Evolutionary conservation across 805 yeast species (phyloP), one percentile per base, ranked within the genome.

Genomic region (Sugiyamaella marilandica): DNA sequence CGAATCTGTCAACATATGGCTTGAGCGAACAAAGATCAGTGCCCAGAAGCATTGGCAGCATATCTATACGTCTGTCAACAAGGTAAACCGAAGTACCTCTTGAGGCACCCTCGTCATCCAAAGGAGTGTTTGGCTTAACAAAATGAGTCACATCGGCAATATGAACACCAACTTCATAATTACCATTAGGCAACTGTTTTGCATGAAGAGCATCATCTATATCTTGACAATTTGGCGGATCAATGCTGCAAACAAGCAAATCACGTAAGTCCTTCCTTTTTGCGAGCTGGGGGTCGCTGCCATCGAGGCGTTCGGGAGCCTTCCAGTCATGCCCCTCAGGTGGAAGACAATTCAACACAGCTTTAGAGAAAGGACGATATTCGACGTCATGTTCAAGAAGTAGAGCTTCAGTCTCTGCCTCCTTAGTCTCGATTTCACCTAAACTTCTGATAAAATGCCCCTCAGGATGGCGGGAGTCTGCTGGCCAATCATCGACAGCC

Each of bases 81-180:
- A 94, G 75, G 70, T 94, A 94, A 2, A 94, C 97, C 3, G 99
- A 91, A 0, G 99, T 94, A 63, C 97, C 98, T 71, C 99, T 82
- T 0, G 95, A 79, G 0, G 98, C 96, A 70, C 97, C 99, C 71
- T 94, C 99, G 44, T 81, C 85, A 67, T 94, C 99, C 55, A 94
- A 75, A 0, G 98, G 84, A 2, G 97, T 89, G 57, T 84, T 85
- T 0, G 99, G 85, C 69, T 90, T 89, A 45, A 94, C 99, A 65
- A 94, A 94, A 71, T 94, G 96, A 1, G 98, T 88, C 31, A 94
- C 99, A 71, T 94, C 99, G 9, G 99, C 99, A 73, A 94, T 94
- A 66, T 94, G 99, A 31, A 94, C 99, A 65, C 99, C 99, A 52
- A 94, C 96, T 68, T 94, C 96, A 74, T 80, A 90, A 66, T 92